Evolutionary conservation across 805 yeast species (phyloP).

Genomic region (Blastobotrys terrestris): DNA sequence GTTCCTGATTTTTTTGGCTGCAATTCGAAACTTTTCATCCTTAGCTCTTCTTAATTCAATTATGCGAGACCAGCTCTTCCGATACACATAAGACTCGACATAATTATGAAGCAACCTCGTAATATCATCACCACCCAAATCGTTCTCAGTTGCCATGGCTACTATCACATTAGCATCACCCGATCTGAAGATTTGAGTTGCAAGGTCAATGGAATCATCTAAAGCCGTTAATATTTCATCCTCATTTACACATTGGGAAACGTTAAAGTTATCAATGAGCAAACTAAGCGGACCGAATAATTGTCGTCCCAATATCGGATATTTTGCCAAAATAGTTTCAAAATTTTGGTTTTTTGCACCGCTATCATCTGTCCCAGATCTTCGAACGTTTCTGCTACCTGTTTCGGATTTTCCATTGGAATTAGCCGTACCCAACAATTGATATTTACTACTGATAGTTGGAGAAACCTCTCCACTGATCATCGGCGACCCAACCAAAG

Average conservation of each 20-base stretch:
- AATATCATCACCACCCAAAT: conserved; percentile 32
- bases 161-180: conserved; percentile 24
- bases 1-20: conserved; percentile 23
- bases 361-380: neutral
- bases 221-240: conserved; percentile 30
- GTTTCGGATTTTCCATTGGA: conserved; percentile 11
- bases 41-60: conserved; percentile 25
- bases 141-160: conserved; percentile 23
- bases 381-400: neutral
- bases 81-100: conserved; percentile 63
- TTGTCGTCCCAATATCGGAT: conserved; percentile 35
- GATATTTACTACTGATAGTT: conserved; percentile 11
- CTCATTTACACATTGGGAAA: conserved; percentile 26
- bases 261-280: conserved; percentile 36
- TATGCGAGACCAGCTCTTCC: conserved; percentile 54
- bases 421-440: conserved; percentile 3
- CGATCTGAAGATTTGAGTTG: conserved; percentile 32
- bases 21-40: conserved; percentile 22
- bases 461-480: conserved; percentile 16
- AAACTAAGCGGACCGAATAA: conserved; percentile 37
- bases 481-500: conserved; percentile 42
- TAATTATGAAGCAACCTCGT: conserved; percentile 56
- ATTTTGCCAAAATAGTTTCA: conserved; percentile 35
- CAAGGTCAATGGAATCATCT: conserved; percentile 28
- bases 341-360: conserved; percentile 14